Base-by-base conservation (phyloP, 2,329 filamentous ascomycete genomes). In the Alternaria infectoria region DNA sequence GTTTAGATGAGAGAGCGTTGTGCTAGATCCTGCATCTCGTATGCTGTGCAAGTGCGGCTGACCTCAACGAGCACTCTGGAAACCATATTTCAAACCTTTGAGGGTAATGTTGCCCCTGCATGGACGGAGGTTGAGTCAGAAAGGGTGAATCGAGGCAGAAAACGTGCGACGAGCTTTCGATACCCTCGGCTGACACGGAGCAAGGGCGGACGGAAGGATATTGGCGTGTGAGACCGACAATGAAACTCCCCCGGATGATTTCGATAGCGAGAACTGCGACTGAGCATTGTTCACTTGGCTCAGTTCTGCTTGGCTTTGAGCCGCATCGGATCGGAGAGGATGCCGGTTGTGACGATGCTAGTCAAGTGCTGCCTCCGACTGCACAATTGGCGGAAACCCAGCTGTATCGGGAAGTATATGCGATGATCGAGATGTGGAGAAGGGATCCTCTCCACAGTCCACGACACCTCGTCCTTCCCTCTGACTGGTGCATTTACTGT, bases 1-100 rank as follows among this genome's bases (percentile, higher is more conserved):
- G 54, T 50, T 60, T 66, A 71, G 62, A 71, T 67, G 68, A 69
- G 61, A 25, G 13, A 61, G 54, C 61, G 62, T 67, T 69, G 59
- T 62, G 59, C 66, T 56, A 69, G 64, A 69, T 66, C 47, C 45
- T 69, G 55, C 68, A 59, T 52, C 43, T 46, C 28, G 50, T 62
- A 49, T 49, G 50, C 44, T 50, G 50, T 64, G 63, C 54, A 68
- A 57, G 25, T 61, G 52, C 59, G 57, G 57, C 54, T 61, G 61
- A 57, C 25, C 54, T 63, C 61, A 54, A 69, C 54, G 54, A 45
- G 26, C 57, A 50, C 54, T 64, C 61, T 66, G 51, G 40, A 50
- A 64, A 61, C 28, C 36, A 60, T 62, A 49, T 21, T 46, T 13
- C 17, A 15, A 44, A 26, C 28, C 45, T 30, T 30, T 40, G 52